Conservation (phyloP, 1,284 basidiomycete genomes). For the Ceratobasidium sp. region DNA sequence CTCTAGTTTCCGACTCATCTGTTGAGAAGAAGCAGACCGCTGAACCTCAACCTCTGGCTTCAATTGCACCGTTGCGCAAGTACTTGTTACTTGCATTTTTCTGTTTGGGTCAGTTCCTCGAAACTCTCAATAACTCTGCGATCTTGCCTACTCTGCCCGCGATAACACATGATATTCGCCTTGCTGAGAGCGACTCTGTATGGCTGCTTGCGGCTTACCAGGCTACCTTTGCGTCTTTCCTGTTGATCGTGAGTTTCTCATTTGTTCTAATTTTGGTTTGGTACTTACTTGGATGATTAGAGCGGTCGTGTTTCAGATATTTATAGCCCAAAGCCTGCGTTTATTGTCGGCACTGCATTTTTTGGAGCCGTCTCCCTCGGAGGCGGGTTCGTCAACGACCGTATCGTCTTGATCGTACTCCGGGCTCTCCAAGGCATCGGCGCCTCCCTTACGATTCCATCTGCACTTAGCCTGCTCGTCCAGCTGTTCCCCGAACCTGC, state of each 20-base stretch:
- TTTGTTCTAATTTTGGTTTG: not conserved
- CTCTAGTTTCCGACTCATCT: conserved; percentile 1
- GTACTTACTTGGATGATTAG: not conserved
- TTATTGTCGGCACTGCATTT: conserved; percentile 41
- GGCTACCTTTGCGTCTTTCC: conserved; percentile 32
- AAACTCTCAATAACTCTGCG: conserved; percentile 64
- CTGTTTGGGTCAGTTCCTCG: conserved; percentile 64
- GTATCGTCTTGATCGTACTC: too few species aligned
- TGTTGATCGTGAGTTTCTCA: conserved; percentile 28
- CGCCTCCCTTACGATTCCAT: too few species aligned
- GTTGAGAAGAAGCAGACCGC: not conserved
- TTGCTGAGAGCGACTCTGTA: conserved; percentile 29
- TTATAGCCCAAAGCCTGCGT: conserved; percentile 41
- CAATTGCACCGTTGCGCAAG: conserved; percentile 50
- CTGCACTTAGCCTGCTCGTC: too few species aligned
- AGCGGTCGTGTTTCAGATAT: conserved; percentile 45
- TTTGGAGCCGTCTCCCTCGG: conserved; percentile 43
- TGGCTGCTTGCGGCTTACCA: conserved; percentile 44
- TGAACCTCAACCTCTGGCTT: conserved; percentile 10
- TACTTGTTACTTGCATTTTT: conserved; percentile 60
- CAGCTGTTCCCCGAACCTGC: too few species aligned
- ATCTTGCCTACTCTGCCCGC: conserved; percentile 63
- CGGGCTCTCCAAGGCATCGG: too few species aligned
- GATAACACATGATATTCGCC: conserved; percentile 52
- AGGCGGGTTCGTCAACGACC: too few species aligned